phyloP scores from a whole-genome alignment of 1,139 yeast genomes.

The Pneumocystis jirovecii region DNA sequence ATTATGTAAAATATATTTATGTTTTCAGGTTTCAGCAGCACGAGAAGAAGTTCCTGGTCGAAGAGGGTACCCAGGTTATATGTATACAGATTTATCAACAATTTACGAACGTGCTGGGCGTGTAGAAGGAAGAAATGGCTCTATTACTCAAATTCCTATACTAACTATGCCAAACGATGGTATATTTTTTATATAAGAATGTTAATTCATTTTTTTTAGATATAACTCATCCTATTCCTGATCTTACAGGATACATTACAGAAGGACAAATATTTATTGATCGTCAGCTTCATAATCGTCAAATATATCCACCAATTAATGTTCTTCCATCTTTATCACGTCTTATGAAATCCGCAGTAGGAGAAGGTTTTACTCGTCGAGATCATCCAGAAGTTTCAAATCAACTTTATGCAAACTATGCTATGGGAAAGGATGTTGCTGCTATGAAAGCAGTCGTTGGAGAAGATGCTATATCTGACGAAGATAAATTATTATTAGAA shows the following conservation, averaged over 20 bases:
- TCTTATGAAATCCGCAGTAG: slow-evolving; percentile 97
- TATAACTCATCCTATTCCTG: slow-evolving; percentile 98
- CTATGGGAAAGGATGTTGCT: slow-evolving; percentile 99
- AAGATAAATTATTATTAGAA: slow-evolving; percentile 91
- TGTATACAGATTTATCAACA: slow-evolving; percentile 98
- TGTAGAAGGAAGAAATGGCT: slow-evolving; percentile 98
- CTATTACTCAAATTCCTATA: slow-evolving; percentile 96
- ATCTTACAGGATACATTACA: slow-evolving; percentile 97
- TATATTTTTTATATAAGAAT: not conserved
- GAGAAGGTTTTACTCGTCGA: slow-evolving; percentile 99
- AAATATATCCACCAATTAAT: slow-evolving; percentile 96
- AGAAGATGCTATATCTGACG: slow-evolving; percentile 96
- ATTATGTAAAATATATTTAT: not conserved
- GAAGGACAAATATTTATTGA: slow-evolving; percentile 97
- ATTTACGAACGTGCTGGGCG: slow-evolving; percentile 99
- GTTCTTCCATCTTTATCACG: slow-evolving; percentile 94
- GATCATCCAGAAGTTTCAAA: slow-evolving; percentile 99
- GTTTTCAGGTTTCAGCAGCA: slow-evolving; percentile 67
- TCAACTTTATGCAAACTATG: slow-evolving; percentile 96
- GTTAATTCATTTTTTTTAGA: slow-evolving; percentile 27
- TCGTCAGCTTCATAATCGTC: slow-evolving; percentile 90
- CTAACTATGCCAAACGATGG: slow-evolving; percentile 96
- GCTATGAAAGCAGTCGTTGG: slow-evolving; percentile 99
- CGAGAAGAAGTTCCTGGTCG: slow-evolving; percentile 99
- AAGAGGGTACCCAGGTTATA: slow-evolving; percentile 99